Conservation (phyloP, 306 rosid species). For the Glycine tomentella region DNA sequence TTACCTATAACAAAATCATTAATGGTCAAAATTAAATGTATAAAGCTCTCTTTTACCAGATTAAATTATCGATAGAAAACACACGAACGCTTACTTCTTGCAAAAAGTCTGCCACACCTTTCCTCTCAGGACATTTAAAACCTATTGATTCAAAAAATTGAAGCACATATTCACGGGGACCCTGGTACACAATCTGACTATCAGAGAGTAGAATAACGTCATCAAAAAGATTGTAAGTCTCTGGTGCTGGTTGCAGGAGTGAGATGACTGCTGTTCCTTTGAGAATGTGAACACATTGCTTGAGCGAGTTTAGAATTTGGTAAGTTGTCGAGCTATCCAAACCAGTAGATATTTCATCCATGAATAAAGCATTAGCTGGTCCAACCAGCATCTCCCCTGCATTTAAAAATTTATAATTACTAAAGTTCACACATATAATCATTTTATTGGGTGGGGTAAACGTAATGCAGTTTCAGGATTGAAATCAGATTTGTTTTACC, state of each 20-base stretch:
- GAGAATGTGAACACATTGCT: constrained; percentile 61
- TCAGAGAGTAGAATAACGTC: constrained; percentile 67
- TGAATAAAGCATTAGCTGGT: constrained; percentile 61
- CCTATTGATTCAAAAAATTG: constrained; percentile 63
- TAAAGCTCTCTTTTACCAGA: neutral
- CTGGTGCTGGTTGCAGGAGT: constrained; percentile 70
- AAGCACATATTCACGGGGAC: constrained; percentile 59
- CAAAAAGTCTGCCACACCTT: constrained; percentile 66
- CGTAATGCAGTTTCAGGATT: neutral
- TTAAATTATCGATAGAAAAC: neutral
- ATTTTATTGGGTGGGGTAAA: constrained; percentile 6
- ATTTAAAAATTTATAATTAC: neutral
- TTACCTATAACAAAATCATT: neutral
- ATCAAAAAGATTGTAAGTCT: constrained; percentile 70
- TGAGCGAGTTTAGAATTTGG: constrained; percentile 64
- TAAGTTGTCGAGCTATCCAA: constrained; percentile 71
- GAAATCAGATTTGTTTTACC: constrained; percentile 46
- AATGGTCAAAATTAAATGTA: neutral
- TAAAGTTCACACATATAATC: constrained; percentile 8
- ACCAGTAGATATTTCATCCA: constrained; percentile 76
- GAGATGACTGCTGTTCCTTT: constrained; percentile 63
- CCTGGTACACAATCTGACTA: constrained; percentile 67
- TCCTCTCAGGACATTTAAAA: constrained; percentile 65
- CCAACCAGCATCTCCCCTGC: constrained; percentile 75
- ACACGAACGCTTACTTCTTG: constrained; percentile 51